Percentiles rank a stretch among this genome's conserved stretches.
Evolutionary conservation across 2,329 filamentous ascomycete genomes (phyloP).

Genomic region (Gremmenia infestans): DNA sequence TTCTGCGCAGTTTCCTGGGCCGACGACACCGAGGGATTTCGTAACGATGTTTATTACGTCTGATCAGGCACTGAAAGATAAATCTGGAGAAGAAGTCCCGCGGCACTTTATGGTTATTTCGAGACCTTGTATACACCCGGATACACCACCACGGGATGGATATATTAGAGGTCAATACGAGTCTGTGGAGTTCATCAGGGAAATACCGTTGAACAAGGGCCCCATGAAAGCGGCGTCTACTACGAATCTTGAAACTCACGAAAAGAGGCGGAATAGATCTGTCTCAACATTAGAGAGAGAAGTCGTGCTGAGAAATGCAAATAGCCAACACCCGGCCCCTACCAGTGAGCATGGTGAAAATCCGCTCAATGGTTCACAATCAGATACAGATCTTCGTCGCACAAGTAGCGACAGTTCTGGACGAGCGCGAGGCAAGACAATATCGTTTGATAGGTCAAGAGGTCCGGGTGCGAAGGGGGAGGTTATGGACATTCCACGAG

Average conservation of each 20-base stretch:
- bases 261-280: conserved; percentile 23
- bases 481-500: conserved; percentile 27
- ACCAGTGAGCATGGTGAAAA: conserved; percentile 6
- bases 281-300: conserved; percentile 35
- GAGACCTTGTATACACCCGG: conserved; percentile 73
- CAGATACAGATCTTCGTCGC: conserved; percentile 16
- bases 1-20: conserved; percentile 84
- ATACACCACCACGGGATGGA: conserved; percentile 63
- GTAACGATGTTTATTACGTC: conserved; percentile 73
- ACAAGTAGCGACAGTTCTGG: conserved; percentile 13
- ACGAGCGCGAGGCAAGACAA: conserved; percentile 36
- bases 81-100: conserved; percentile 36
- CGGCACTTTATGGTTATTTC: conserved; percentile 84
- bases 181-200: conserved; percentile 84
- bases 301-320: conserved; percentile 40
- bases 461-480: conserved; percentile 35
- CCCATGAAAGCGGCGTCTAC: conserved; percentile 42
- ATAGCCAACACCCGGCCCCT: conserved; percentile 18
- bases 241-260: conserved; percentile 36
- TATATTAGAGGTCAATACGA: conserved; percentile 85
- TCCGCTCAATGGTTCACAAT: conserved; percentile 9
- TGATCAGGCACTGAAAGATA: conserved; percentile 24
- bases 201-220: conserved; percentile 56
- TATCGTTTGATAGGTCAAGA: conserved; percentile 37
- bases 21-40: conserved; percentile 84